These are phyloP conservation scores for Coccinonectria pachysandricola DNA, from an alignment of 2,329 filamentous ascomycete species.

Conservation along the genomic window DNA sequence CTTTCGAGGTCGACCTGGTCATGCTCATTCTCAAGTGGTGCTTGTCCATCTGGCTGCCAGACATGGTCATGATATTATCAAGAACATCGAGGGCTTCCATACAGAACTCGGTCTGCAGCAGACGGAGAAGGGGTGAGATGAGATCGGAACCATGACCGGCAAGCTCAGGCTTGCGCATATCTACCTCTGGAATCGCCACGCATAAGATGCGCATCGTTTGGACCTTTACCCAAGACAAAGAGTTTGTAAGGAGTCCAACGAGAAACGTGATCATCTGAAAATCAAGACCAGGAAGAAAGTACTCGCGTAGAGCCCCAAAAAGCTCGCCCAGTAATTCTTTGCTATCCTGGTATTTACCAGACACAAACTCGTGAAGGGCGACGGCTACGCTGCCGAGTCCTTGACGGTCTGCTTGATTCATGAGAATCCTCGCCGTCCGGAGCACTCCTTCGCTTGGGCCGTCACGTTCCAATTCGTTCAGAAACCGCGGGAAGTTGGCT, in stretches of 20 bases:
- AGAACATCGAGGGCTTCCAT: conserved; percentile 85
- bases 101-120: conserved; percentile 88
- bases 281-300: conserved; percentile 74
- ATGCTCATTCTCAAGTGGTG: conserved; percentile 97
- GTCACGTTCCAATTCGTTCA: conserved; percentile 65
- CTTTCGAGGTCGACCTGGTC: conserved; percentile 76
- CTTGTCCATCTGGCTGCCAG: conserved; percentile 82
- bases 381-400: conserved; percentile 56
- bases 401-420: conserved; percentile 62
- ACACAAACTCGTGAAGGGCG: conserved; percentile 60
- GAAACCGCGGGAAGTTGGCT: conserved; percentile 81
- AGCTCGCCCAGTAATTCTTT: conserved; percentile 69
- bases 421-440: conserved; percentile 58
- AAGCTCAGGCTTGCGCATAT: conserved; percentile 87
- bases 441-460: conserved; percentile 44
- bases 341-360: conserved; percentile 53
- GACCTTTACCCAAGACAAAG: conserved; percentile 77
- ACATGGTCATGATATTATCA: conserved; percentile 92
- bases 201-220: conserved; percentile 88
- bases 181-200: conserved; percentile 75
- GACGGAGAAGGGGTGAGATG: conserved; percentile 79
- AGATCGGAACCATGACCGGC: conserved; percentile 86
- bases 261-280: conserved; percentile 81
- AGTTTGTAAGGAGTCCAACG: conserved; percentile 85
- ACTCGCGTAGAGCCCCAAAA: conserved; percentile 61